Evolutionary conservation across 176 grass and related monocot genomes (phyloP).

Genomic region (Oryza meridionalis): DNA sequence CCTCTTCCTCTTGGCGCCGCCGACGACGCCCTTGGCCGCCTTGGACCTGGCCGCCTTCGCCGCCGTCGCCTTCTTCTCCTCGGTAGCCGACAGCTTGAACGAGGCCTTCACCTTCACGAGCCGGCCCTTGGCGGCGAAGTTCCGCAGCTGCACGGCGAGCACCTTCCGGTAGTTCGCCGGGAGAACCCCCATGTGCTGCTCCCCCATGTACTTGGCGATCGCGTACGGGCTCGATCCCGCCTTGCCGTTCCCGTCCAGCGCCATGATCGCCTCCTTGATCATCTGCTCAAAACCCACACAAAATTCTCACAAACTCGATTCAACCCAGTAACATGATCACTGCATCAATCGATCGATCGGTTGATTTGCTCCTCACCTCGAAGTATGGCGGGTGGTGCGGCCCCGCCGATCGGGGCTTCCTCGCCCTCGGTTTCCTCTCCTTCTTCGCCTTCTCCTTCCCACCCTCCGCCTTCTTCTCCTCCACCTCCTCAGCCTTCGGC

Average conservation of each 20-base stretch:
- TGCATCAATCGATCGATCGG: background rate
- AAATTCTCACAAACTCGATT: background rate
- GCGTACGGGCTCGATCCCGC: constrained; percentile 70
- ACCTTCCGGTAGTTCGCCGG: constrained; percentile 84
- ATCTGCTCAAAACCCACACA: constrained; percentile 48
- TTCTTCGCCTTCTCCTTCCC: constrained; percentile 34
- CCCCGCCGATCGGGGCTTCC: constrained; percentile 49
- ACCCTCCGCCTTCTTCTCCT: background rate
- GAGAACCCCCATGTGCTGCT: constrained; percentile 70
- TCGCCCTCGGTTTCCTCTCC: constrained; percentile 48
- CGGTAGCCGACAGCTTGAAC: constrained; percentile 59
- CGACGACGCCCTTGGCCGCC: background rate
- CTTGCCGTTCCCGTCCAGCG: constrained; percentile 58
- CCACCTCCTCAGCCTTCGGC: constrained; percentile 14
- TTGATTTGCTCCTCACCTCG: constrained; percentile 48
- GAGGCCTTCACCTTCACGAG: constrained; percentile 86
- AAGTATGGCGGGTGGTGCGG: constrained; percentile 77
- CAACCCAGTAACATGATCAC: rapidly evolving
- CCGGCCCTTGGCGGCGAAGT: constrained; percentile 72
- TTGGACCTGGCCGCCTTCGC: background rate
- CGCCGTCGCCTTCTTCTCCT: constrained; percentile 31
- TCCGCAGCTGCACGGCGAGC: constrained; percentile 76
- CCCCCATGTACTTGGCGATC: constrained; percentile 81
- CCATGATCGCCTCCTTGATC: constrained; percentile 87
- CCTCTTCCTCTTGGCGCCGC: constrained; percentile 49